Evolutionary conservation across 2,329 filamentous ascomycete species (phyloP), one percentile per base, ranked within the genome.

Genomic region (Pseudogymnoascus sp.): DNA sequence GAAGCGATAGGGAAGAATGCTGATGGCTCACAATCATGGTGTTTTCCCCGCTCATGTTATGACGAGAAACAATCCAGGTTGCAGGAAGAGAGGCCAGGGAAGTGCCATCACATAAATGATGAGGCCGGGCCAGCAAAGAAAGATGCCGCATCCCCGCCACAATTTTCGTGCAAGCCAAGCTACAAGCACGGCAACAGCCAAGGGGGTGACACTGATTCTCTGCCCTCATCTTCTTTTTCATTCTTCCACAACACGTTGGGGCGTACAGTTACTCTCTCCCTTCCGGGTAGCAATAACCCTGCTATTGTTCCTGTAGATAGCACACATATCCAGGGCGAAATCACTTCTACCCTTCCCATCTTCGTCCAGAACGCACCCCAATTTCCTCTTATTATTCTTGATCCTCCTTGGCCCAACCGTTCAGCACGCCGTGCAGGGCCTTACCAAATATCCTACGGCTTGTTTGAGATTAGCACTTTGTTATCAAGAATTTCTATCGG

Each of bases 321-420:
- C 37, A 67, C 71, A 12, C 76, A 78, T 67, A 73, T 87, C 18
- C 71, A 79, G 6, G 81, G 82, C 20, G 77, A 71, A 65, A 79
- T 79, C 65, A 72, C 70, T 64, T 75, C 74, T 4, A 73, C 73
- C 47, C 71, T 76, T 37, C 67, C 70, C 2, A 64, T 65, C 0
- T 80, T 85, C 65, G 65, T 76, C 1, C 65, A 72, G 12, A 69
- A 68, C 2, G 77, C 79, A 1, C 78, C 80, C 18, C 67, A 71
- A 6, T 91, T 93, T 71, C 77, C 89, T 65, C 75, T 92, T 47
- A 77, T 92, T 37, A 71, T 91, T 6, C 75, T 92, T 18, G 89
- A 93, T 69, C 90, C 90, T 2, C 89, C 90, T 1, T 93, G 90
- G 89, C 88, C 89, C 0, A 93, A 91, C 69, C 81, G 85, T 50